These are phyloP conservation scores for Fraxinus baroniana DNA, from an alignment of 305 asterid genomes.

Conservation along the genomic window DNA sequence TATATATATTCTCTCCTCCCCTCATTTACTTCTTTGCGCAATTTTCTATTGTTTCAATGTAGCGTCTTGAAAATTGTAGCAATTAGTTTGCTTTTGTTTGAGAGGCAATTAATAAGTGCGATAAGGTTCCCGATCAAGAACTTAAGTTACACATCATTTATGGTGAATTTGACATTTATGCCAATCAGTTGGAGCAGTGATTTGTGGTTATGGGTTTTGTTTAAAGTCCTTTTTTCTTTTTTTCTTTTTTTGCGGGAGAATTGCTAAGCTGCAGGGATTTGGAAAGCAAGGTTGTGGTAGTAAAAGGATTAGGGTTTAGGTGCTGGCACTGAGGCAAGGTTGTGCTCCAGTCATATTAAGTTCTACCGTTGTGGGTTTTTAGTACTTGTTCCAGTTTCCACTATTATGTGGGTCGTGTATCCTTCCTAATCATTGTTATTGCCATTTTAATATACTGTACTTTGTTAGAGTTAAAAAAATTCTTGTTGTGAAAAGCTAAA, in stretches of 20 bases:
- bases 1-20: constrained; percentile 28
- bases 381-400: neutral
- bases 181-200: constrained; percentile 3
- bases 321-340: neutral
- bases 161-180: neutral
- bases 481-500: neutral
- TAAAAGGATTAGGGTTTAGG: neutral
- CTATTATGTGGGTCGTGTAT: neutral
- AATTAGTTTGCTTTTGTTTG: constrained; percentile 6
- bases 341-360: neutral
- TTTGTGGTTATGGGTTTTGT: neutral
- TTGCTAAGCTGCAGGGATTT: neutral
- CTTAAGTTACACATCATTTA: neutral
- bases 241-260: neutral
- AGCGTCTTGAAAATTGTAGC: constrained; percentile 7
- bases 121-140: constrained; percentile 5
- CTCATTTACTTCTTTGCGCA: neutral
- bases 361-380: neutral
- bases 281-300: neutral
- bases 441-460: neutral
- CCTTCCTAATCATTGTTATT: neutral
- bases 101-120: neutral
- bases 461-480: neutral
- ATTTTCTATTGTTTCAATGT: constrained; percentile 2
- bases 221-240: neutral